Conservation (phyloP, 2,329 filamentous ascomycete species). For the Truncatella angustata region DNA sequence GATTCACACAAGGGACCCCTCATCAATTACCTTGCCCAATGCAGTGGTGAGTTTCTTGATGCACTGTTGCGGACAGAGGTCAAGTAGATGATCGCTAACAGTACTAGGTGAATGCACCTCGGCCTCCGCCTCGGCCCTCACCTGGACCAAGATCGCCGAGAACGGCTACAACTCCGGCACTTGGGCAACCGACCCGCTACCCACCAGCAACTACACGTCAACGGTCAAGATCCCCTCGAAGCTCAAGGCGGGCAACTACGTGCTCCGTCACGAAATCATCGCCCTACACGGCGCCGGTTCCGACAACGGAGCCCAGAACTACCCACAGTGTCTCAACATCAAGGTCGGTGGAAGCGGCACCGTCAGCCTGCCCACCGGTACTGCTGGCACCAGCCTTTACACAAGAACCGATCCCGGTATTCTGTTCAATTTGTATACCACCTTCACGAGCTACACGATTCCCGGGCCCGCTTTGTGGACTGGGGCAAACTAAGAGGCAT, state of each 20-base stretch:
- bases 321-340: slow-evolving; percentile 32
- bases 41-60: slow-evolving; percentile 16
- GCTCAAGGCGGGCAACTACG: slow-evolving; percentile 45
- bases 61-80: background rate
- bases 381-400: slow-evolving; percentile 27
- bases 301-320: slow-evolving; percentile 44
- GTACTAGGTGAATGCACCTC: slow-evolving; percentile 25
- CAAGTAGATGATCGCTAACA: background rate
- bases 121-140: slow-evolving; percentile 23
- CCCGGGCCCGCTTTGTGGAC: slow-evolving; percentile 23
- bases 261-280: slow-evolving; percentile 50
- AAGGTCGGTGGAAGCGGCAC: slow-evolving; percentile 39
- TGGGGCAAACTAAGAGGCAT: slow-evolving; percentile 12
- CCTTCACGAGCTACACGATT: slow-evolving; percentile 21
- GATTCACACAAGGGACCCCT: slow-evolving; percentile 33
- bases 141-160: slow-evolving; percentile 28
- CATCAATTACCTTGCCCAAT: slow-evolving; percentile 34
- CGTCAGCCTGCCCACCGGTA: slow-evolving; percentile 25
- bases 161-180: slow-evolving; percentile 24
- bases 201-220: slow-evolving; percentile 45
- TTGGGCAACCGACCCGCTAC: slow-evolving; percentile 38
- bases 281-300: slow-evolving; percentile 42
- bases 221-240: slow-evolving; percentile 39
- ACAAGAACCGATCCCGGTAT: slow-evolving; percentile 25
- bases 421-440: slow-evolving; percentile 21